Conservation (phyloP, 257 asterid species). For the Buddleja alternifolia region DNA sequence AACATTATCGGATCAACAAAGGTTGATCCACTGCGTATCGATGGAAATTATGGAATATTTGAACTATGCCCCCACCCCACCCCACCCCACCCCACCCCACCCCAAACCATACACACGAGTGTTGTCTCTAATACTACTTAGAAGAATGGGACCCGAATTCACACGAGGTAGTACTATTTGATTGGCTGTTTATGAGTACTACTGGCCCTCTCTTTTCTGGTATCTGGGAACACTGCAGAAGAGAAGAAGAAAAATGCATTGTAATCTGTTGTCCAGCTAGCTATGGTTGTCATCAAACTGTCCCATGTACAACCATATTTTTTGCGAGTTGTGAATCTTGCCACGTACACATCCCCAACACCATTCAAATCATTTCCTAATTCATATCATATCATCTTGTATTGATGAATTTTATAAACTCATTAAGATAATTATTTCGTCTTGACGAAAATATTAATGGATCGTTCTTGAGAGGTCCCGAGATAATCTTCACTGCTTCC, state of each 20-base stretch:
- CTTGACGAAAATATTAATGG: too few species aligned
- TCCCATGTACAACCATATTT: background rate
- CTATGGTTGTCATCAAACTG: constrained; percentile 19
- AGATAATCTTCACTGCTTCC: too few species aligned
- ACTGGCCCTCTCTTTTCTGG: constrained; percentile 24
- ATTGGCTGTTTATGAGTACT: background rate
- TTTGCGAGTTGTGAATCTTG: constrained; percentile 10
- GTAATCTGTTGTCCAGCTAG: constrained; percentile 12
- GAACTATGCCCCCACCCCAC: too few species aligned
- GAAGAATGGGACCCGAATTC: background rate
- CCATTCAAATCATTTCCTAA: background rate
- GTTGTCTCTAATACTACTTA: constrained; percentile 4
- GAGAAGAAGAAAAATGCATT: constrained; percentile 7
- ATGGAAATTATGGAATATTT: too few species aligned
- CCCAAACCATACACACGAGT: background rate
- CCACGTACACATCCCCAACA: constrained; percentile 34
- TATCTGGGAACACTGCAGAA: constrained; percentile 13
- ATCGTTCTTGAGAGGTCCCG: too few species aligned
- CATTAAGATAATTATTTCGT: too few species aligned
- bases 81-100: background rate
- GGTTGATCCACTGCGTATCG: too few species aligned
- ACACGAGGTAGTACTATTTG: constrained; percentile 1
- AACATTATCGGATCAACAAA: too few species aligned
- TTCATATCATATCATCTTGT: background rate
- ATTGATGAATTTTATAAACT: too few species aligned